Evolutionary conservation across 2,329 filamentous ascomycete species (phyloP), one percentile per base, ranked within the genome.

Genomic region (Nakataea oryzae): DNA sequence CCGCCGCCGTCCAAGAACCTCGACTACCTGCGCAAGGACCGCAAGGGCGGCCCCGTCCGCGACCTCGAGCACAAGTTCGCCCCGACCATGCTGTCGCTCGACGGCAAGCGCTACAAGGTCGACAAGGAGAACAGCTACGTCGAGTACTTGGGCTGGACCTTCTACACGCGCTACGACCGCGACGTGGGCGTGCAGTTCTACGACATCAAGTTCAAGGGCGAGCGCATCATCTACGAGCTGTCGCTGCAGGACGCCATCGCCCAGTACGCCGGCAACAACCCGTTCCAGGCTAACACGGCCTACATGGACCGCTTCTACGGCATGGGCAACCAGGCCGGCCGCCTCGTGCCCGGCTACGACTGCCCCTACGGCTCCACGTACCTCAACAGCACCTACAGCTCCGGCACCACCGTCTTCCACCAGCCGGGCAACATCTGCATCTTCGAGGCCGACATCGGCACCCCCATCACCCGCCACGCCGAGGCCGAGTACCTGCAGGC

Each of bases 121-220:
- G 81, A 83, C 64, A 62, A 65, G 30, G 69, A 76, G 47, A 68
- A 79, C 63, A 73, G 75, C 59, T 83, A 78, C 64, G 73, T 84
- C 47, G 77, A 78, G 63, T 83, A 78, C 74, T 77, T 83, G 70
- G 80, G 78, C 24, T 84, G 79, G 71, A 74, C 75, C 3, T 82
- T 83, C 69, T 83, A 81, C 69, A 70, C 81, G 27, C 70, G 75
- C 13, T 77, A 75, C 64, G 74, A 74, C 7, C 75, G 75, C 54
- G 72, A 75, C 3, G 74, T 78, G 1, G 80, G 79, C 1, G 65
- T 82, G 12, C 74, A 73, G 64, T 70, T 82, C 14, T 79, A 75
- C 66, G 80, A 83, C 65, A 78, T 83, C 64, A 74, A 73, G 27
- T 82, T 79, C 70, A 78, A 79, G 65, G 78, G 76, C 14, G 75